Evolutionary conservation across 495 filamentous ascomycete species (phyloP), one percentile per base, ranked within the genome.

Genomic region (Aspergillus sparsus): DNA sequence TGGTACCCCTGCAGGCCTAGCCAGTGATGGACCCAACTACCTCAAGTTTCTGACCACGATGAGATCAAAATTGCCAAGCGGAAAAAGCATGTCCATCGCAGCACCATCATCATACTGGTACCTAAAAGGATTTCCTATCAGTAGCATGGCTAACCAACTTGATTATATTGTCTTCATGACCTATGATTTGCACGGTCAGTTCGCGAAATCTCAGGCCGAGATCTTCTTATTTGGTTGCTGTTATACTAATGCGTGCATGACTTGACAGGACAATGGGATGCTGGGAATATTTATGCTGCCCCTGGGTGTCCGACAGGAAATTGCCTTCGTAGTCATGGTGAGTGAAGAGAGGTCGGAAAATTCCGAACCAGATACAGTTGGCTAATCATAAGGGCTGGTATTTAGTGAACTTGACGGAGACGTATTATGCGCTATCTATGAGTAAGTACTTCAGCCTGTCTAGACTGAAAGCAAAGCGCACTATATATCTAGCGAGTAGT

Each of bases 161-260:
- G 71, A 74, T 47, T 78, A 72, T 41, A 69, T 75, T 39, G 57
- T 71, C 0, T 71, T 61, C 55, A 78, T 78, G 73, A 71, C 72
- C 0, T 76, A 76, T 41, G 75, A 75, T 44, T 39, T 76, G 2
- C 71, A 71, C 33, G 21, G 21, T 27, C 21, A 27, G 21, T 27
- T 1, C 21, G 21, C 21, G 1, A 1, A 27, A 27, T 27, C n/a
- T 27, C 21, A 27, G 21, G 1, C 21, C 21, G 21, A 27, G 21
- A 27, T 27, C 21, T 27, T 27, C 21, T 27, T 27, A 3, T n/a
- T n/a, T n/a, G 21, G 21, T 27, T 27, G 21, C 3, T 27, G 21
- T 27, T 27, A 3, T 27, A 27, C 21, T 27, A 27, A 27, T 27
- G 21, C 21, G 21, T 27, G 21, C 21, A 27, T 27, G 21, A 27